phyloP scores from a whole-genome alignment of 805 yeast genomes.

The Candida chilensis region DNA sequence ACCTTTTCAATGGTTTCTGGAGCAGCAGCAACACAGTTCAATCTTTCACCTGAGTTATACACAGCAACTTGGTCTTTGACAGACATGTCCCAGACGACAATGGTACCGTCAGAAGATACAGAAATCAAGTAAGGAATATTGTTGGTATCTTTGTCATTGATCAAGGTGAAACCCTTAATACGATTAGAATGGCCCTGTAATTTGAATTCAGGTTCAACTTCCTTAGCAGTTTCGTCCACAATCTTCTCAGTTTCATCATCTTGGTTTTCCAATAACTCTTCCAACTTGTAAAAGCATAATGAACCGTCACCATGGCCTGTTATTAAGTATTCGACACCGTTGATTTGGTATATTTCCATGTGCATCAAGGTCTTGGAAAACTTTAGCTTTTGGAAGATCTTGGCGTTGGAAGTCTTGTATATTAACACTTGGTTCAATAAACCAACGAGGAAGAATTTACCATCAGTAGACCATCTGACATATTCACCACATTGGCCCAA shows the following conservation, averaged over 20 bases:
- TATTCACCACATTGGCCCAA: conserved; percentile 55
- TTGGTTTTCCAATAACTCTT: conserved; percentile 15
- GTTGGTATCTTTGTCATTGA: conserved; percentile 25
- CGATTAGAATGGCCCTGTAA: conserved; percentile 80
- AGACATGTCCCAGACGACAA: conserved; percentile 80
- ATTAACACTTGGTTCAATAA: conserved; percentile 55
- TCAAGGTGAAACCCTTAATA: conserved; percentile 67
- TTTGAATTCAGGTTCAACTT: conserved; percentile 39
- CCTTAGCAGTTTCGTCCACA: conserved; percentile 13
- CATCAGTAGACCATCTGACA: conserved; percentile 60
- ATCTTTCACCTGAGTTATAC: conserved; percentile 83
- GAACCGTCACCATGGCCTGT: conserved; percentile 68
- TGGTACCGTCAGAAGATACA: conserved; percentile 87
- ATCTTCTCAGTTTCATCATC: conserved; percentile 15
- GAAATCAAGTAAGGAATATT: conserved; percentile 50
- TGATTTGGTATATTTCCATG: conserved; percentile 39
- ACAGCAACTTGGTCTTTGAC: conserved; percentile 78
- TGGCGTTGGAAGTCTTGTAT: conserved; percentile 56
- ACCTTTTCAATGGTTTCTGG: conserved; percentile 72
- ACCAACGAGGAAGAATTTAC: conserved; percentile 73
- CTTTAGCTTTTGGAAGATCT: conserved; percentile 42
- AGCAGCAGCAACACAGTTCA: conserved; percentile 74
- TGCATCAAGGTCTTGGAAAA: conserved; percentile 56
- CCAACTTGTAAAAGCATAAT: conserved; percentile 45
- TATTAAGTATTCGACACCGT: conserved; percentile 46